Base-by-base conservation (phyloP, 495 filamentous ascomycete species). In the Tuber magnatum region DNA sequence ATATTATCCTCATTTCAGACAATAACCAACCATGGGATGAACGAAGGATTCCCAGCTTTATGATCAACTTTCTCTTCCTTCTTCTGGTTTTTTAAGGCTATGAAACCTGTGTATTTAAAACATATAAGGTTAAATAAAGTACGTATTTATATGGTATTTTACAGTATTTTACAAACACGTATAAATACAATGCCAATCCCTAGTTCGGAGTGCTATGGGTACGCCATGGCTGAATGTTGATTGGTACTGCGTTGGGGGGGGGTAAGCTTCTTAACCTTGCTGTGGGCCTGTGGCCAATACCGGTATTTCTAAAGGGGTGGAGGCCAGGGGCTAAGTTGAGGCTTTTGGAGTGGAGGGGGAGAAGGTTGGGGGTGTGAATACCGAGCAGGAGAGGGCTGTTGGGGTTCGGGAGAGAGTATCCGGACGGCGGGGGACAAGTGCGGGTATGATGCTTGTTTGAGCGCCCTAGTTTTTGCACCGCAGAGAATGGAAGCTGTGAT, bases 161-260 rank as follows among this genome's bases (percentile, higher is more conserved):
- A n/a, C n/a, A n/a, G n/a, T n/a, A n/a, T n/a, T n/a, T n/a, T n/a
- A n/a, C n/a, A n/a, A n/a, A n/a, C n/a, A n/a, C n/a, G n/a, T n/a
- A n/a, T n/a, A n/a, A n/a, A n/a, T n/a, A n/a, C n/a, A n/a, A n/a
- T n/a, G n/a, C n/a, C n/a, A n/a, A n/a, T n/a, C n/a, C n/a, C n/a
- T n/a, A n/a, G n/a, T 93, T 24, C 84, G 88, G 61, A 86, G 86
- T 7, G 85, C 88, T 8, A 85, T 91, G 80, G 89, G 91, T 71
- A 83, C 89, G 0, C 89, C 91, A 16, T 92, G 87, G 87, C 78
- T 94, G 76, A 92, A 93, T 83, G 90, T 91, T 28, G 91, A n/a
- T n/a, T n/a, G n/a, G 90, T 77, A 91, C 91, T 32, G 84, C 86
- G 14, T 74, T 91, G 7, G 86, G 86, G 20, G 89, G 91, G 91